Evolutionary conservation across 2,329 filamentous ascomycete species (phyloP), one percentile per base, ranked within the genome.

Genomic region (Fusarium armeniacum): DNA sequence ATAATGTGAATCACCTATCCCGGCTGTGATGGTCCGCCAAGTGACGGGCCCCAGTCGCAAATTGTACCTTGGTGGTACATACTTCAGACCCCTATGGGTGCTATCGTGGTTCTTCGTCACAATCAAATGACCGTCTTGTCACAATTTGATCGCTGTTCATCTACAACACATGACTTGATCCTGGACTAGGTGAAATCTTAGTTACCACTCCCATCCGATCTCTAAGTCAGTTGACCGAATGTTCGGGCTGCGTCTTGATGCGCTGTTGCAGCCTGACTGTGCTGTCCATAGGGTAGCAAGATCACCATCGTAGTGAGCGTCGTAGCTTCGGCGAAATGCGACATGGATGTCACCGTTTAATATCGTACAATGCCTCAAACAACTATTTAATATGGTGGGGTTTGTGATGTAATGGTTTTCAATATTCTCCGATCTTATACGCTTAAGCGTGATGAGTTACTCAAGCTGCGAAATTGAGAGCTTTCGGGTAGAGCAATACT

Each of bases 91-190:
- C 44, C 41, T 38, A 50, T 32, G 52, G 35, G 24, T 24, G 18
- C 18, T 20, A 9, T 58, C 61, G 63, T 59, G 40, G 6, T 67
- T 67, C 47, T 47, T 41, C 36, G 56, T 54, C 55, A 32, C 45
- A 58, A 24, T 15, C 20, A 40, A 30, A 28, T 63, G 32, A 43
- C 58, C 45, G 67, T 72, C 59, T 56, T 40, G 59, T 72, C 62
- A 57, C 57, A 70, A 70, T 72, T 13, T 35, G 28, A 63, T 60
- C 40, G 54, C 32, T 43, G 26, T 67, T 67, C 64, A 54, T 72
- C 54, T 65, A 46, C 45, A 65, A 55, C n/a, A 44, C 52, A 46
- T 58, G 45, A 49, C 38, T 62, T n/a, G 54, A 57, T 53, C 45
- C 61, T n/a, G 13, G 24, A 41, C 24, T 46, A 36, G 38, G 60